Percentiles rank a stretch among this genome's conserved stretches.
Conservation (phyloP, 1,284 basidiomycete species). For the Ceratobasidium sp. region DNA sequence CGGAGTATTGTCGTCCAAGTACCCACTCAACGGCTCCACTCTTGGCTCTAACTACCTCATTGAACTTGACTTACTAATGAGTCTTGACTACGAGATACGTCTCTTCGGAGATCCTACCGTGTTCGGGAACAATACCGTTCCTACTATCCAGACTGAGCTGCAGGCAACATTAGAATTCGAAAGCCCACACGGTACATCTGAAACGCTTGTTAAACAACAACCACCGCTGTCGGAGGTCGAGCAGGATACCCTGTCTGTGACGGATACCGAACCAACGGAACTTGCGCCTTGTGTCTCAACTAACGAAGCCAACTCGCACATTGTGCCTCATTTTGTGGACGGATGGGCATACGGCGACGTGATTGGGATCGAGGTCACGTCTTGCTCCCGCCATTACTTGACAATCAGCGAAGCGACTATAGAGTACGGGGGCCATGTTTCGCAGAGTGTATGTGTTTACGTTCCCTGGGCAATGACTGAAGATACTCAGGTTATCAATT, state of each 20-base stretch:
- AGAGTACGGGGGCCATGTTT: neutral
- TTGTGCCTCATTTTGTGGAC: slow-evolving; percentile 73
- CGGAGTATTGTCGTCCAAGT: slow-evolving; percentile 59
- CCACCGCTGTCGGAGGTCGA: no score
- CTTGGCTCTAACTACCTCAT: neutral
- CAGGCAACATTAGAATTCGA: slow-evolving; percentile 66
- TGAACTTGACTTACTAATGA: slow-evolving; percentile 68
- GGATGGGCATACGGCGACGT: slow-evolving; percentile 76
- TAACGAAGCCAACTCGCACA: slow-evolving; percentile 61
- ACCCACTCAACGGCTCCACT: slow-evolving; percentile 56
- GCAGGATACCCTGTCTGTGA: no score
- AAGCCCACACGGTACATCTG: slow-evolving; percentile 52
- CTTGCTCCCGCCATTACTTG: slow-evolving; percentile 1
- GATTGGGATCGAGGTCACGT: slow-evolving; percentile 71
- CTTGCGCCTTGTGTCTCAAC: neutral
- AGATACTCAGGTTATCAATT: neutral
- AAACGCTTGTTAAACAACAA: no score
- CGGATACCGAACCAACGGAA: no score
- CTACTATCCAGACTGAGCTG: slow-evolving; percentile 44
- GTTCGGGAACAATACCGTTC: slow-evolving; percentile 53
- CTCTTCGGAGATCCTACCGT: slow-evolving; percentile 79
- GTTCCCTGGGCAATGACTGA: neutral
- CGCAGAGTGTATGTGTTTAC: neutral
- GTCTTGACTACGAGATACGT: slow-evolving; percentile 84
- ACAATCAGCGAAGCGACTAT: neutral